Evolutionary conservation across 495 filamentous ascomycete species (phyloP).

Genomic region (Pyronema omphalodes): DNA sequence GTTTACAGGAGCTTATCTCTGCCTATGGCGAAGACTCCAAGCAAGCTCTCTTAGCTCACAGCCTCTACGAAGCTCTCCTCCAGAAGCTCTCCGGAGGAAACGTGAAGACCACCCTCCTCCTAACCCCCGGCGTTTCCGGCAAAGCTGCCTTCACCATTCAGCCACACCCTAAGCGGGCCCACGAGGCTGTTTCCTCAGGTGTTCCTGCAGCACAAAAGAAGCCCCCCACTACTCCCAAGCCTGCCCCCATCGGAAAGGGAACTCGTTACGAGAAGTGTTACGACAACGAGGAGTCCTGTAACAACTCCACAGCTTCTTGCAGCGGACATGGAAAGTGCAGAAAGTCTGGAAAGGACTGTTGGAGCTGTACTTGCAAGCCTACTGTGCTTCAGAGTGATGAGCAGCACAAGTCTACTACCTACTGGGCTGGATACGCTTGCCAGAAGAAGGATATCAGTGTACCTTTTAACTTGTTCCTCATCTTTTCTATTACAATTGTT

Average conservation of each 20-base stretch:
- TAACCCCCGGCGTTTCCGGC: constrained; percentile 11
- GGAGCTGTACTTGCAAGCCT: constrained; percentile 49
- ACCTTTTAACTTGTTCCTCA: constrained; percentile 66
- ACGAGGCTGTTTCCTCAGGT: constrained; percentile 12
- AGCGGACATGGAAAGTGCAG: constrained; percentile 56
- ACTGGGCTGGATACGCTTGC: constrained; percentile 73
- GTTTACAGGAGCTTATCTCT: constrained; percentile 10
- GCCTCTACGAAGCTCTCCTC: constrained; percentile 15
- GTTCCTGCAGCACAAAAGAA: constrained; percentile 1
- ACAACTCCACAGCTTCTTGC: constrained; percentile 46
- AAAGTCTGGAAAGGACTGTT: constrained; percentile 41
- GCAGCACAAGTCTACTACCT: constrained; percentile 26
- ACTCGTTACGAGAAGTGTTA: constrained; percentile 41
- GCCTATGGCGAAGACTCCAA: constrained; percentile 11
- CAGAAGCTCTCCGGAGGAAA: constrained; percentile 7
- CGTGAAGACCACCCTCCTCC: constrained; percentile 15
- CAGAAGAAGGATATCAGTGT: constrained; percentile 81
- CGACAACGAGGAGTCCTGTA: constrained; percentile 39
- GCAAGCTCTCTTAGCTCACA: constrained; percentile 7
- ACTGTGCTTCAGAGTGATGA: constrained; percentile 30
- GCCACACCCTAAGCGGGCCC: constrained; percentile 8
- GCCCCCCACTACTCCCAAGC: constrained; percentile 1
- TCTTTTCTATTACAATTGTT: constrained; percentile 46
- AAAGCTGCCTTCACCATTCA: constrained; percentile 3
- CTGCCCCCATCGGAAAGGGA: constrained; percentile 2